phyloP scores from a whole-genome alignment of 2,329 filamentous ascomycete genomes.

The Colletotrichum sublineola region DNA sequence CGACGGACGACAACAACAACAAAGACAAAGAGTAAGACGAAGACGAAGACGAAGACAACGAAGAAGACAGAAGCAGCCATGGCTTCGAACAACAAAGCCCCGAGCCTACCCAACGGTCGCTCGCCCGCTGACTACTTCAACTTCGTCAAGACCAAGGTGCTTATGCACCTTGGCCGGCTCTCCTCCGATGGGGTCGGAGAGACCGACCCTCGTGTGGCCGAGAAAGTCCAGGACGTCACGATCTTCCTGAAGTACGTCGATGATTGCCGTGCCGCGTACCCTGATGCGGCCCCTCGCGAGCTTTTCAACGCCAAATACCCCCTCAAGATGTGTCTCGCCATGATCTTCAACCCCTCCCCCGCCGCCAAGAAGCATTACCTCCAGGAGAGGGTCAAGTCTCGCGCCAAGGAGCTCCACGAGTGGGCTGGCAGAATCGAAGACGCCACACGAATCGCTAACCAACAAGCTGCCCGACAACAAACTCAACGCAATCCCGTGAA shows the following conservation, averaged over 20 bases:
- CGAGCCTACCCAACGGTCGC: background rate
- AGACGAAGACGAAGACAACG: background rate
- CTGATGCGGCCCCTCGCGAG: background rate
- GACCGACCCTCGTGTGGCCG: background rate
- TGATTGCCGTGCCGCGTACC: background rate
- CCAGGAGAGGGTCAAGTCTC: background rate
- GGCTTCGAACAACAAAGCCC: background rate
- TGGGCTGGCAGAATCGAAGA: background rate
- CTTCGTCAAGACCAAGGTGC: background rate
- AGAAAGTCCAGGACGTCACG: background rate
- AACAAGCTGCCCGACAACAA: background rate
- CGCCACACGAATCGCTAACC: background rate
- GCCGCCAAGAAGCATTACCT: slow-evolving; percentile 5
- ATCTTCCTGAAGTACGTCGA: slow-evolving; percentile 11
- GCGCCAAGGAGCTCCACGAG: background rate
- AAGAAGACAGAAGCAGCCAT: background rate
- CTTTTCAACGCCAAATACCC: background rate
- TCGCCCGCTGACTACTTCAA: background rate
- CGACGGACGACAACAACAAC: background rate
- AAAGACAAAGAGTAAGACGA: background rate
- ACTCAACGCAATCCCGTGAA: too few species aligned
- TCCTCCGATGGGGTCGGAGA: background rate
- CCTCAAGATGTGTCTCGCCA: background rate
- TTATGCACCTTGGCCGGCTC: background rate
- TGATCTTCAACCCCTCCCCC: slow-evolving; percentile 1